Base-by-base conservation (phyloP, 192 early-diverging fungal species). In the Dissophora globulifera region DNA sequence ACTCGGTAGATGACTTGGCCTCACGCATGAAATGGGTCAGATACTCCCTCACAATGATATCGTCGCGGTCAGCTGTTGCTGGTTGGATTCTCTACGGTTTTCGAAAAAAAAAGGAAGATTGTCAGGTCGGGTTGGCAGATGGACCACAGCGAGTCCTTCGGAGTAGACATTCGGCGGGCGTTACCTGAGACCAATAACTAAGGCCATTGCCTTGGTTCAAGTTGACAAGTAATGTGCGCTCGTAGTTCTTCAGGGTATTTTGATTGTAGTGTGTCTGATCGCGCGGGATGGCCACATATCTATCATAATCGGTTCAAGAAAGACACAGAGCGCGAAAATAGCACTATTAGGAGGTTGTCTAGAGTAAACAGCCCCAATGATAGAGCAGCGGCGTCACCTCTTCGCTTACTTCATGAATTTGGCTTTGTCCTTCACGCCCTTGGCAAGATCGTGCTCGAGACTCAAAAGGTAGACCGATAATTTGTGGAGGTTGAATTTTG, bases 401-500 rank as follows among this genome's bases (percentile, higher is more conserved):
- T 9, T 45, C 5, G 8, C n/a, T 50, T 48, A 67, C 72, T 52
- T 76, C 46, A 67, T 12, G 29, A 76, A 76, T 43, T 61, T 76
- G 5, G 50, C 57, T 31, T 56, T 55, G 58, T 67, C 52, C 64
- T 47, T 48, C 8, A 61, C 26, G 19, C 72, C 72, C 26, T 62
- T 47, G 29, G 31, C 15, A 16, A 76, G 22, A 43, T 67, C 72
- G 17, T 35, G 35, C 17, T 56, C 33, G 10, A 76, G 47, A 50
- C 72, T 67, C 56, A 67, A 15, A 9, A 67, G 52, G 31, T 76
- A 76, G 1, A 76, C 72, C 33, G 72, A 50, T 25, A 76, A 29
- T 47, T 76, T 76, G 51, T 76, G 52, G 1, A 17, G 22, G 19
- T 76, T 67, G 38, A 76, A 76, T 31, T 76, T 76, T 60, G 63